Evolutionary conservation across 139 green algal species (phyloP).

Genomic region (Chlorella vulgaris): DNA sequence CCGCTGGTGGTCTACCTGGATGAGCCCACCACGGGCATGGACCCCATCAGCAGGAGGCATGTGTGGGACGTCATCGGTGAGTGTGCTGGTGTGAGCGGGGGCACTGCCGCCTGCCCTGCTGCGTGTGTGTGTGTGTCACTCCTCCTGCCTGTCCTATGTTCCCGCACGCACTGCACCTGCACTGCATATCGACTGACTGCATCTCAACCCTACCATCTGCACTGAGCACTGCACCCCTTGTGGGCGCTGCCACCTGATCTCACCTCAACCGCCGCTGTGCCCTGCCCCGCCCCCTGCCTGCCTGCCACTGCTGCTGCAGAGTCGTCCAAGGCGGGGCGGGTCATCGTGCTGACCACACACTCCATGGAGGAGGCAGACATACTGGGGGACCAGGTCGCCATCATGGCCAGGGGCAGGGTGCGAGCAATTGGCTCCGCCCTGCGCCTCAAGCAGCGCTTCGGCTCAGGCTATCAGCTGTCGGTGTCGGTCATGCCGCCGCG

Average conservation of each 20-base stretch:
- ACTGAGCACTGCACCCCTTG: too few species aligned
- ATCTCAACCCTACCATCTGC: too few species aligned
- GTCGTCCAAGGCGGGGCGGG: slow-evolving; percentile 54
- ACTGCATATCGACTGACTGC: too few species aligned
- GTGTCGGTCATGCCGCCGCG: slow-evolving; percentile 18
- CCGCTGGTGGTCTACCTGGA: slow-evolving; percentile 94
- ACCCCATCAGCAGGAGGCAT: slow-evolving; percentile 86
- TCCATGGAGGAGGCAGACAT: slow-evolving; percentile 98
- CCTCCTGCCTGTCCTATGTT: too few species aligned
- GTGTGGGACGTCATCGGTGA: slow-evolving; percentile 93
- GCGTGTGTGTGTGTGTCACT: too few species aligned
- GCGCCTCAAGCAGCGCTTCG: slow-evolving; percentile 92
- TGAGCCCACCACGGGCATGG: slow-evolving; percentile 94
- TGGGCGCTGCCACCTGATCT: too few species aligned
- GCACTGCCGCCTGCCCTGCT: neutral
- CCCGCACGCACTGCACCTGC: too few species aligned
- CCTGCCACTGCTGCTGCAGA: neutral
- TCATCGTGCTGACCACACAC: slow-evolving; percentile 95
- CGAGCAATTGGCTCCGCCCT: slow-evolving; percentile 81
- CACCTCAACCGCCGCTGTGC: too few species aligned
- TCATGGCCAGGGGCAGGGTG: slow-evolving; percentile 91
- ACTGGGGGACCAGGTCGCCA: slow-evolving; percentile 89
- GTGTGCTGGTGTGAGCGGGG: neutral
- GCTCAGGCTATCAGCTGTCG: slow-evolving; percentile 73
- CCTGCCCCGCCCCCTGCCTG: too few species aligned